Evolutionary conservation across 164 flowering plant species (phyloP).

Genomic region (Magnolia officinalis): DNA sequence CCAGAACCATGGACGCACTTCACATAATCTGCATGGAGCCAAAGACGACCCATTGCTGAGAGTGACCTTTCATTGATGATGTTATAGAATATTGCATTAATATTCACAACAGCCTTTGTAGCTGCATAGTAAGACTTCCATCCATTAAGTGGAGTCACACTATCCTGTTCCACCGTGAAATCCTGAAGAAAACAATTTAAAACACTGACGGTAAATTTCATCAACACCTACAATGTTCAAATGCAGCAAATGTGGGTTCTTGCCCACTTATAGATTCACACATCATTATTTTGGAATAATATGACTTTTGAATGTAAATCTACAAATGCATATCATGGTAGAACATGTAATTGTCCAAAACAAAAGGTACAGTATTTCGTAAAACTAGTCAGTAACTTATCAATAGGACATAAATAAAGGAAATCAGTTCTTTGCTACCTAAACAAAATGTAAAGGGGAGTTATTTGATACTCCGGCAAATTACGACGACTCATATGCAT

Average conservation of each 20-base stretch:
- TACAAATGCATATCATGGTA: not conserved
- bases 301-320: not conserved
- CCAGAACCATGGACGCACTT: constrained; percentile 87
- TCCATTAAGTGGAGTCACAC: constrained; percentile 73
- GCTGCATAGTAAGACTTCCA: constrained; percentile 99
- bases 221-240: not conserved
- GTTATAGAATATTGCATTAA: constrained; percentile 70
- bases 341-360: not conserved
- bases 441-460: no score
- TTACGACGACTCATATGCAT: no score
- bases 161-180: constrained; percentile 86
- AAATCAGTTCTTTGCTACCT: not conserved
- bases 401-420: not conserved
- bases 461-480: no score
- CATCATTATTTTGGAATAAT: not conserved
- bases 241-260: not conserved
- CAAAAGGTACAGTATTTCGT: not conserved
- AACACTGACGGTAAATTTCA: not conserved
- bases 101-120: constrained; percentile 78
- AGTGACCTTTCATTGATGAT: constrained; percentile 76
- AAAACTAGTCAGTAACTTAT: not conserved
- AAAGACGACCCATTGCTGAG: constrained; percentile 68
- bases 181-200: constrained; percentile 40
- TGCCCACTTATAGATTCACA: not conserved
- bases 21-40: constrained; percentile 96